Evolutionary conservation across 495 filamentous ascomycete species (phyloP).

Genomic region (Margaritispora aquatica): DNA sequence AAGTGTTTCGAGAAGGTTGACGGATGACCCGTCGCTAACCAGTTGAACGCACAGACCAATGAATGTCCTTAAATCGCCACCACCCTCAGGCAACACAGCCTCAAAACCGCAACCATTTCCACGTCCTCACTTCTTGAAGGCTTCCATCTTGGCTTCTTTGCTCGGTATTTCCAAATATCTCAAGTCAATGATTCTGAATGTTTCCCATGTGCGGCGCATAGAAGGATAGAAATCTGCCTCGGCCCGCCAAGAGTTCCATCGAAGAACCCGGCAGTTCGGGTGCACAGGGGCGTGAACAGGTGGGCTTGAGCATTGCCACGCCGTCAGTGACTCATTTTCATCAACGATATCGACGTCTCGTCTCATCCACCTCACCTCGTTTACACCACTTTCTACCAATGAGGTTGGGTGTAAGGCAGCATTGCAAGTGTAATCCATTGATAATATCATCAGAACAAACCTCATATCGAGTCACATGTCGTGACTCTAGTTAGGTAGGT

Average conservation of each 20-base stretch:
- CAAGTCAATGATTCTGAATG: neutral
- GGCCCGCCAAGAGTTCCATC: neutral
- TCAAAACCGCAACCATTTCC: neutral
- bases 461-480: slow-evolving; percentile 16
- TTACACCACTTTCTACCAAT: no score
- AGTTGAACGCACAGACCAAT: neutral
- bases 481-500: no score
- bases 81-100: neutral
- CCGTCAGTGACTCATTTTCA: slow-evolving; percentile 5
- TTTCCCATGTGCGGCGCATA: neutral
- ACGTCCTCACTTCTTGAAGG: neutral
- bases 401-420: no score
- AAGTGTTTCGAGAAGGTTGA: neutral
- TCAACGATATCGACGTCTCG: neutral
- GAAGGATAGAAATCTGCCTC: slow-evolving; percentile 8
- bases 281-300: neutral
- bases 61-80: neutral
- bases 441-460: neutral
- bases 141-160: neutral
- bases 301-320: slow-evolving; percentile 1
- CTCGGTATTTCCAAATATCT: neutral
- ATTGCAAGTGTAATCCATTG: slow-evolving; percentile 4
- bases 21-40: neutral
- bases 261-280: slow-evolving; percentile 1
- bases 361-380: no score